Evolutionary conservation across 306 rosid genomes (phyloP).

Genomic region (Rosa lucieae): DNA sequence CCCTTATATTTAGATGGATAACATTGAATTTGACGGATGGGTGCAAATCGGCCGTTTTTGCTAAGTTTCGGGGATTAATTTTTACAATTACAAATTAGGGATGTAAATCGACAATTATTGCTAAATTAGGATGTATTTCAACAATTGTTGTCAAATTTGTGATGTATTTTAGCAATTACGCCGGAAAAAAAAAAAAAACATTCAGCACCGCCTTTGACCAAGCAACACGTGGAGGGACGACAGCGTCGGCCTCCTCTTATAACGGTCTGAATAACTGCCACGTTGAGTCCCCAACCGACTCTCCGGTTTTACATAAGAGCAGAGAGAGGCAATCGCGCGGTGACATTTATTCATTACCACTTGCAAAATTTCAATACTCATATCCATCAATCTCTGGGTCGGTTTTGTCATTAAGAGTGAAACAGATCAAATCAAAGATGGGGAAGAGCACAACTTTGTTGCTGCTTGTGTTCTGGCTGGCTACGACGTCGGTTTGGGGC

Average conservation of each 20-base stretch:
- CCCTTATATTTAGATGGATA: no score
- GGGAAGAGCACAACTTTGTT: slow-evolving; percentile 9
- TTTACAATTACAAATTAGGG: no score
- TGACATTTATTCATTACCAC: background rate
- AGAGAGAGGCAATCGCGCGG: background rate
- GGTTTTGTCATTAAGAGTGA: background rate
- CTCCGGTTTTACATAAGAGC: slow-evolving; percentile 1
- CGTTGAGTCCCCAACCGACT: slow-evolving; percentile 35
- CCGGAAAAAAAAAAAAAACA: background rate
- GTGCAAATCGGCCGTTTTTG: no score
- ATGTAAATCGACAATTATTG: no score
- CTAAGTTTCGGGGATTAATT: no score
- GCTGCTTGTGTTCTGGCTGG: slow-evolving; percentile 24
- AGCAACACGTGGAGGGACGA: slow-evolving; percentile 47
- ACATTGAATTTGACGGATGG: no score
- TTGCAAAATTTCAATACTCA: background rate
- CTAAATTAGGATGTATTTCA: no score
- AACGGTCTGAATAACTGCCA: slow-evolving; percentile 35
- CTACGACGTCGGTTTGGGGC: slow-evolving; percentile 25
- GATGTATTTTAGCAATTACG: no score
- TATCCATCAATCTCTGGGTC: background rate
- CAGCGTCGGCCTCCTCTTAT: background rate
- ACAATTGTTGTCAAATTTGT: no score
- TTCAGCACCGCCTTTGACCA: background rate
- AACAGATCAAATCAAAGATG: slow-evolving; percentile 28